Conservation (phyloP, 176 grass and related monocot genomes). For the Hsuehochloa calcarea region DNA sequence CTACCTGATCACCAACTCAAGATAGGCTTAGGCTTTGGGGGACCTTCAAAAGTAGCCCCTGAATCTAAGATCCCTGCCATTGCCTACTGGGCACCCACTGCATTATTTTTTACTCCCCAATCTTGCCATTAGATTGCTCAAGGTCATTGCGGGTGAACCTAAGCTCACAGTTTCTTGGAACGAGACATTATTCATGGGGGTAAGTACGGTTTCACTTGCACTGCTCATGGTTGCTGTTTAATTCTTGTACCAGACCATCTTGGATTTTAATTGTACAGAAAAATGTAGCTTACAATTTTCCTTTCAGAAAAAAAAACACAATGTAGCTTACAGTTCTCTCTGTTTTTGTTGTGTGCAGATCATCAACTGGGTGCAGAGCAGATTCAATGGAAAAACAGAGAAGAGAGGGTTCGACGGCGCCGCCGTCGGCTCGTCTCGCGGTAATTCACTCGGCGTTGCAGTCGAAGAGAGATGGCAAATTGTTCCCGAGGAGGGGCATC, state of each 20-base stretch:
- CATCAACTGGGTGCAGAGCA: conserved; percentile 76
- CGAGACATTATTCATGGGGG: conserved; percentile 43
- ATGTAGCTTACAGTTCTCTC: background rate
- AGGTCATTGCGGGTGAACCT: background rate
- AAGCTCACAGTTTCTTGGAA: conserved; percentile 12
- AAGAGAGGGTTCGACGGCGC: conserved; percentile 29
- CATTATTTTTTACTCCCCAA: background rate
- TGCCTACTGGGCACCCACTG: background rate
- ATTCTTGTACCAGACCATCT: background rate
- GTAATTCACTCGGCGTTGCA: background rate
- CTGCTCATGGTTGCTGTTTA: background rate
- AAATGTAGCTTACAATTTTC: background rate
- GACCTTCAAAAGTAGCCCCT: conserved; percentile 5
- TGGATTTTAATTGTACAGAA: background rate
- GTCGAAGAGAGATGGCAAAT: conserved; percentile 16
- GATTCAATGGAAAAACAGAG: conserved; percentile 45
- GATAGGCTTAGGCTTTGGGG: background rate
- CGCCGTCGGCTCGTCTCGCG: background rate
- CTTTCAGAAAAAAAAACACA: too few species aligned
- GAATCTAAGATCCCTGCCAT: too few species aligned
- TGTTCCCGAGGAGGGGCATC: conserved; percentile 29
- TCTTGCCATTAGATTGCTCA: background rate
- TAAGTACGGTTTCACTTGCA: conserved; percentile 4
- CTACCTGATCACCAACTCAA: conserved; percentile 8
- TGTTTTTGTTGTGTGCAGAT: conserved; percentile 47